Conservation (phyloP, 257 asterid genomes). For the Salvia miltiorrhiza region DNA sequence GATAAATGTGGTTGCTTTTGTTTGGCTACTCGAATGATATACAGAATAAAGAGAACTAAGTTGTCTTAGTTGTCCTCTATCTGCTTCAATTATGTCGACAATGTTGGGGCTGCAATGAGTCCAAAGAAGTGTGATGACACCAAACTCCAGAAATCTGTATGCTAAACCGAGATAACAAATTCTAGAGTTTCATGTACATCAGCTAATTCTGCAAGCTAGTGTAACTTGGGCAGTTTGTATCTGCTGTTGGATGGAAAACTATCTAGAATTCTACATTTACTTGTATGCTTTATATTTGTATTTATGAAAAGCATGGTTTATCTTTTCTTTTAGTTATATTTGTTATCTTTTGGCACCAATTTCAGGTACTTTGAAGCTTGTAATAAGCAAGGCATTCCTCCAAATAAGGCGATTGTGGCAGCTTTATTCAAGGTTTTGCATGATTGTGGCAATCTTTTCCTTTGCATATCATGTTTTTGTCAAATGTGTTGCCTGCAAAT, state of each 20-base stretch:
- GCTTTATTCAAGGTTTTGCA: conserved; percentile 67
- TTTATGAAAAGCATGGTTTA: background rate
- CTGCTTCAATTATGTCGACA: background rate
- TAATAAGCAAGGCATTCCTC: conserved; percentile 47
- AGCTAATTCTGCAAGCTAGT: background rate
- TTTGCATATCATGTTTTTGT: background rate
- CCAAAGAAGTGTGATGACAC: too few relatives aligned
- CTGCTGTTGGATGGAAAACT: conserved; percentile 2
- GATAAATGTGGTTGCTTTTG: background rate
- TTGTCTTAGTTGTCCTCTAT: background rate
- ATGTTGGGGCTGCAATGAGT: background rate
- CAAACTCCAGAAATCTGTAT: background rate
- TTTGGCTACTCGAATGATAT: background rate
- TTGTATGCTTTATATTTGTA: background rate
- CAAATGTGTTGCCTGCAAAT: background rate
- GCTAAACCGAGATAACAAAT: background rate
- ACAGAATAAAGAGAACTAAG: background rate
- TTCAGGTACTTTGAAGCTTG: conserved; percentile 71
- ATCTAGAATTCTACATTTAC: background rate
- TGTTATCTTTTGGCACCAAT: conserved; percentile 17
- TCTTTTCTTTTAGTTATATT: background rate
- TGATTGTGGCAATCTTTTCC: conserved; percentile 5
- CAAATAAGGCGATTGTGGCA: conserved; percentile 52
- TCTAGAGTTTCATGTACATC: background rate
- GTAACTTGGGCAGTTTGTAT: conserved; percentile 1